These are phyloP conservation scores for Curvularia sp. DNA, from an alignment of 2,329 filamentous ascomycete species.

Conservation along the genomic window DNA sequence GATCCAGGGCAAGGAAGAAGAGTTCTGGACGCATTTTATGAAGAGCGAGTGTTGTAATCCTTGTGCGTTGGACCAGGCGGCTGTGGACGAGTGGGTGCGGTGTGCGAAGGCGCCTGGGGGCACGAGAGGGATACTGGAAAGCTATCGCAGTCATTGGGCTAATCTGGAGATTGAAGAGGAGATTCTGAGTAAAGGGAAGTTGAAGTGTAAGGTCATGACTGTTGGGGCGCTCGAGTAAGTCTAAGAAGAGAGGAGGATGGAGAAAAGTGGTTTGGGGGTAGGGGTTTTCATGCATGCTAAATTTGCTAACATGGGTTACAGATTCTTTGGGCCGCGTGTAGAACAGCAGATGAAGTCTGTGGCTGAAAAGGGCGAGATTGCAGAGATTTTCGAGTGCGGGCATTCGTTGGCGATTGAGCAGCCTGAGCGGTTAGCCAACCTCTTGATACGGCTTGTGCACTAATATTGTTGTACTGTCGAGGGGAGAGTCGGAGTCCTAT, in stretches of 20 bases:
- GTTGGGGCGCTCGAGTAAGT: conserved; percentile 32
- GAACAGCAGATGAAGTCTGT: conserved; percentile 40
- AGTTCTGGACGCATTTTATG: conserved; percentile 53
- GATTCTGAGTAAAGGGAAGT: conserved; percentile 25
- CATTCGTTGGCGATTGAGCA: conserved; percentile 31
- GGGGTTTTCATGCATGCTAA: neutral
- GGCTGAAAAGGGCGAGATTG: conserved; percentile 38
- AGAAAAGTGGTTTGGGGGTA: neutral
- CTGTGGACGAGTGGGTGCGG: conserved; percentile 31
- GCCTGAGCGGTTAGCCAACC: conserved; percentile 24
- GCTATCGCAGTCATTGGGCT: conserved; percentile 31
- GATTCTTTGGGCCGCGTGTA: conserved; percentile 29
- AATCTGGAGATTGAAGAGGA: conserved; percentile 33
- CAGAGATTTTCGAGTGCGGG: conserved; percentile 34
- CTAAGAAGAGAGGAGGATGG: neutral
- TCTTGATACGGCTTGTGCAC: conserved; percentile 25
- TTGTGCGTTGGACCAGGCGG: conserved; percentile 40
- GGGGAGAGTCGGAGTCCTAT: neutral
- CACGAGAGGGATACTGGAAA: conserved; percentile 28
- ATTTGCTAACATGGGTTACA: neutral
- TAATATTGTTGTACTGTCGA: neutral
- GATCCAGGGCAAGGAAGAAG: conserved; percentile 49
- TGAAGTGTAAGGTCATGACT: conserved; percentile 31
- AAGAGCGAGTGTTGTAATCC: conserved; percentile 53
- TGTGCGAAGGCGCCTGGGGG: conserved; percentile 32